Conservation (phyloP, 2,329 filamentous ascomycete species). For the Nemania bipapillata region DNA sequence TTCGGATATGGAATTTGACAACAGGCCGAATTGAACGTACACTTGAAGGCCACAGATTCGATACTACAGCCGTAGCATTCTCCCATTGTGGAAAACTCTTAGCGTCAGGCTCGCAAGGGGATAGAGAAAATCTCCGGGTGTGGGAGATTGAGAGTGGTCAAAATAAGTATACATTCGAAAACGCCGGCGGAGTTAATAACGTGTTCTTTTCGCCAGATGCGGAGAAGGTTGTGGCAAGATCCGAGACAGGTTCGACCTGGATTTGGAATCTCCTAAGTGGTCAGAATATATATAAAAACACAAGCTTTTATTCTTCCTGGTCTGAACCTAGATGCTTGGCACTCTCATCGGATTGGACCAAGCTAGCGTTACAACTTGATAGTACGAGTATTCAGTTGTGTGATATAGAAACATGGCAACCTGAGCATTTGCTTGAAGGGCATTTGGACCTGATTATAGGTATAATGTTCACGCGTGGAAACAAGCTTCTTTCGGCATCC, state of each 20-base stretch:
- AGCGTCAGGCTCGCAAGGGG: background rate
- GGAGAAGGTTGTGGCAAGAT: background rate
- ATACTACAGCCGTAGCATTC: background rate
- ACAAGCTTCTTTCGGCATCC: background rate
- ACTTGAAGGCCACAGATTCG: background rate
- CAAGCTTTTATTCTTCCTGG: background rate
- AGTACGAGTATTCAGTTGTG: background rate
- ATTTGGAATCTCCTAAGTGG: background rate
- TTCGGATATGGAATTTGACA: background rate
- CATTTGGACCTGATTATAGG: background rate
- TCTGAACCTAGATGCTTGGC: background rate
- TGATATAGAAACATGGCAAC: background rate
- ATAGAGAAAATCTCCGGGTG: background rate
- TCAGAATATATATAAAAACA: background rate
- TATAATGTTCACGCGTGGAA: background rate
- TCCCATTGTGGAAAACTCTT: background rate
- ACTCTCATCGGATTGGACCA: background rate
- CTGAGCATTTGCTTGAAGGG: background rate
- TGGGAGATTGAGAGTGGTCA: constrained; percentile 1
- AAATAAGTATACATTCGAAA: background rate
- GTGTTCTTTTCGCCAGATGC: background rate
- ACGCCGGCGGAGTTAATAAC: background rate
- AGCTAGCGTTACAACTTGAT: background rate
- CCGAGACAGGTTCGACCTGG: too few relatives aligned
- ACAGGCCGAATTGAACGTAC: background rate